Base-by-base conservation (phyloP, 2,329 filamentous ascomycete genomes). In the Geosmithia putterillii region DNA sequence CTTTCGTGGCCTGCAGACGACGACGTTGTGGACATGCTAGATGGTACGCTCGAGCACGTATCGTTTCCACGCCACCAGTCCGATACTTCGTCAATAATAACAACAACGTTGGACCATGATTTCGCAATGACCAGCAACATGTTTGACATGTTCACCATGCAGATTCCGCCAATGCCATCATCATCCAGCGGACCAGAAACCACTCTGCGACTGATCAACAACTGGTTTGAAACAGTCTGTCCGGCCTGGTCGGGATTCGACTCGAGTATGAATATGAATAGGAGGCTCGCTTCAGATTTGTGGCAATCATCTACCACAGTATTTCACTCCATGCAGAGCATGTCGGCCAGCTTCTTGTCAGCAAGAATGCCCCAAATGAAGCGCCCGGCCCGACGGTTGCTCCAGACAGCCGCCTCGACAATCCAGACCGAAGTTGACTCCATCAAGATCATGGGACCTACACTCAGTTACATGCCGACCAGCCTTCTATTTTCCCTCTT, bases 181-280 rank as follows among this genome's bases (percentile, higher is more conserved):
- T 28, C 36, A 15, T 21, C 21, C 12, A 32, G 14, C 20, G 22
- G 25, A 7, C 28, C 41, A 15, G 34, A 42, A 20, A 8, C 28
- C 5, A 17, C 38, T 3, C 23, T 38, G 7, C 21, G 20, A 21
- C 35, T 61, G 7, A 54, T 61, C 34, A 55, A 50, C 40, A 54
- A 55, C 44, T 66, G 63, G 63, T 66, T 66, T 42, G 54, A 59
- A 1, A 55, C 63, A 14, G 63, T 66, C 7, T 66, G 63, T 35
- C 54, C 63, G 1, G 52, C 58, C 14, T 66, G 63, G 63, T 65
- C 63, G 1, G 61, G 59, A 5, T 64, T 62, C 23, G 63, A 66
- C 46, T 66, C 63, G 15, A 50, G 56, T 15, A 46, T 51, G 3
- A 66, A 66, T 19, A 52, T 62, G 20, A 66, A 66, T 39, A 60